Evolutionary conservation across 176 grass and related monocot genomes (phyloP).

Genomic region (Thalia dealbata): DNA sequence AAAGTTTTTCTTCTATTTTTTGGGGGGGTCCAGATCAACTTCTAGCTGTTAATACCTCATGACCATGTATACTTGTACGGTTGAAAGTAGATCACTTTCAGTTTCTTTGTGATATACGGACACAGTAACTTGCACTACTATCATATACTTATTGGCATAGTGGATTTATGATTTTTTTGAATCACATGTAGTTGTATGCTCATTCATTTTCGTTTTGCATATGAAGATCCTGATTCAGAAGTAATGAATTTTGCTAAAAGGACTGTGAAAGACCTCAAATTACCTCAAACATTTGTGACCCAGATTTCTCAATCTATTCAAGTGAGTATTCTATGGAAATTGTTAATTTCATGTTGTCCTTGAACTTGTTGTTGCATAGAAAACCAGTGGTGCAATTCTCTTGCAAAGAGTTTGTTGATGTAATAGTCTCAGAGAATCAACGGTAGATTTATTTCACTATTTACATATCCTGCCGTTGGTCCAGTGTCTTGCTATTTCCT

Average conservation of each 20-base stretch:
- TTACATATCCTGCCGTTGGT: not conserved
- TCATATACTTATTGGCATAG: not conserved
- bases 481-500: not conserved
- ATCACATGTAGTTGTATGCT: not conserved
- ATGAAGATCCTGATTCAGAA: conserved; percentile 80
- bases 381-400: not conserved
- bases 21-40: not conserved
- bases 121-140: not conserved
- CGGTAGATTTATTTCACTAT: not conserved
- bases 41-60: not conserved
- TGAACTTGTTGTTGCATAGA: not conserved
- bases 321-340: conserved; percentile 17
- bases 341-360: not conserved
- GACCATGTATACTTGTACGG: not conserved
- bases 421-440: no score
- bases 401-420: no score
- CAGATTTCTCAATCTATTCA: conserved; percentile 94
- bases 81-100: not conserved
- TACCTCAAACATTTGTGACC: conserved; percentile 50
- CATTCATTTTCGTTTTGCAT: not conserved
- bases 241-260: conserved; percentile 68
- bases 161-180: not conserved
- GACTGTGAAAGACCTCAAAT: conserved; percentile 89
- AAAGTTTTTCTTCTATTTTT: not conserved
- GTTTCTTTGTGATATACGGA: not conserved